Evolutionary conservation across 805 yeast species (phyloP).

Genomic region (Pichia pseudocactophila): DNA sequence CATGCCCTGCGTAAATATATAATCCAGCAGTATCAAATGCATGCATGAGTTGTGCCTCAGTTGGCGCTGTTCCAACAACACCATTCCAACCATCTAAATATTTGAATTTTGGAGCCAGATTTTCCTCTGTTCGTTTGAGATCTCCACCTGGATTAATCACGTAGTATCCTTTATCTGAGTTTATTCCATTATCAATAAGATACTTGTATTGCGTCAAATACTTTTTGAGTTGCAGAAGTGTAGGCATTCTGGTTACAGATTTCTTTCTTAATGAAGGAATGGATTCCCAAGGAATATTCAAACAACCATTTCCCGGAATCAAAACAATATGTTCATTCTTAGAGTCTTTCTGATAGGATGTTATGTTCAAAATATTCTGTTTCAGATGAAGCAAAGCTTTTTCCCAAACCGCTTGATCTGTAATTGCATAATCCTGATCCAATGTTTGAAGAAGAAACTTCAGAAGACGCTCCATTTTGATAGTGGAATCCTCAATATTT

Average conservation of each 20-base stretch:
- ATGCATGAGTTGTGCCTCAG: constrained; percentile 40
- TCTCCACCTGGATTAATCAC: constrained; percentile 81
- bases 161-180: constrained; percentile 39
- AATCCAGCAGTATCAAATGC: constrained; percentile 37
- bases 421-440: constrained; percentile 37
- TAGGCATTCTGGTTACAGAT: constrained; percentile 72
- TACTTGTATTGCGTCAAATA: constrained; percentile 23
- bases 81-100: constrained; percentile 42
- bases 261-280: constrained; percentile 42
- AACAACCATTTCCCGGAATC: constrained; percentile 57
- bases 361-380: constrained; percentile 13
- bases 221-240: constrained; percentile 37
- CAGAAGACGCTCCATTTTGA: constrained; percentile 20
- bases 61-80: constrained; percentile 44
- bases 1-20: constrained; percentile 85
- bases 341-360: constrained; percentile 13
- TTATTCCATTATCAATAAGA: constrained; percentile 14
- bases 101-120: constrained; percentile 39
- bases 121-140: constrained; percentile 53
- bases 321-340: constrained; percentile 50
- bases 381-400: too few species aligned
- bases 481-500: constrained; percentile 3
- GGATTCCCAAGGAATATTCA: constrained; percentile 87
- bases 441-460: constrained; percentile 53
- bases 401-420: too few species aligned